Base-by-base conservation (phyloP, 805 yeast genomes). In the Kazachstania psychrophila region DNA sequence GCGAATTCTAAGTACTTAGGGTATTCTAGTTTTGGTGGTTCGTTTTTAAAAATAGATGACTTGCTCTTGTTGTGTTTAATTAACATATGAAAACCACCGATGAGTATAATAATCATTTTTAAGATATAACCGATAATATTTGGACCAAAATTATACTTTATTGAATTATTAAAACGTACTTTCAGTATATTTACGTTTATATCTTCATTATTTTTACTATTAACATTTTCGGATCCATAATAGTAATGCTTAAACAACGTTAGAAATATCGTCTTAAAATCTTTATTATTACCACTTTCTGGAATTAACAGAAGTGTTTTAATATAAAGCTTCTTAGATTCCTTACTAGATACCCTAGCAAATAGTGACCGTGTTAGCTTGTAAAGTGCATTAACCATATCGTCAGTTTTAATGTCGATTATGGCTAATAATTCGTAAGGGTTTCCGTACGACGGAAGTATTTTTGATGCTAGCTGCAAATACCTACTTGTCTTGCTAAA, bases 1-100 rank as follows among this genome's bases (percentile, higher is more conserved):
- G 58, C 50, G 38, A 67, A 68, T 33, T 54, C 54, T 35, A 70
- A 42, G 38, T 53, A 59, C 20, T 3, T n/a, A n/a, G n/a, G n/a
- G n/a, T n/a, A n/a, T n/a, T n/a, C n/a, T n/a, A n/a, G n/a, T n/a
- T n/a, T n/a, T n/a, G n/a, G n/a, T n/a, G n/a, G n/a, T n/a, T n/a
- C n/a, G n/a, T n/a, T n/a, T n/a, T n/a, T n/a, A n/a, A n/a, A n/a
- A n/a, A n/a, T n/a, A n/a, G n/a, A n/a, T n/a, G n/a, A n/a, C n/a
- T n/a, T n/a, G n/a, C n/a, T n/a, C n/a, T n/a, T n/a, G n/a, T n/a
- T n/a, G n/a, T n/a, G n/a, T n/a, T n/a, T n/a, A n/a, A n/a, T n/a
- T n/a, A n/a, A n/a, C n/a, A n/a, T n/a, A n/a, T n/a, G 17, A 48
- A 38, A 6, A 39, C 38, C 10, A 34, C 42, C 33, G 45, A 40